A percentile compares a stretch with the other conserved stretches of the same genome.
Evolutionary conservation across 495 filamentous ascomycete species (phyloP).

Genomic region (Arthonia radiata): DNA sequence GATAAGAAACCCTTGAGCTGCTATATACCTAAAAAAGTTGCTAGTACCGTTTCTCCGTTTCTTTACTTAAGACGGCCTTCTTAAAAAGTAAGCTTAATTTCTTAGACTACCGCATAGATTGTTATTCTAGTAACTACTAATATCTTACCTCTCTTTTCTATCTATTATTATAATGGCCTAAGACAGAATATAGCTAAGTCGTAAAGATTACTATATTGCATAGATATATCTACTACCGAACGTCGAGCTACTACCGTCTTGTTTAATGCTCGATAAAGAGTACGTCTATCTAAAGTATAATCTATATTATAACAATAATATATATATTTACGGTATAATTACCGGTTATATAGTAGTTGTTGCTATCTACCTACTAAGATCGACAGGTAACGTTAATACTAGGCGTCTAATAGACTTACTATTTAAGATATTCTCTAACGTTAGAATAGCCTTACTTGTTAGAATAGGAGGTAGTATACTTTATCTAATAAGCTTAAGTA

Average conservation of each 20-base stretch:
- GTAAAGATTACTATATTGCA: constrained; percentile 3
- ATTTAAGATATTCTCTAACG: constrained; percentile 5
- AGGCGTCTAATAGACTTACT: constrained; percentile 3
- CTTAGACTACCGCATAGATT: no score
- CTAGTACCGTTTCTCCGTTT: no score
- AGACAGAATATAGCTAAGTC: constrained; percentile 1
- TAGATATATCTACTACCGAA: constrained; percentile 3
- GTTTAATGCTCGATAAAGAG: constrained; percentile 3
- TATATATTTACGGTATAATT: constrained; percentile 4
- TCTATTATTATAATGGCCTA: constrained; percentile 5
- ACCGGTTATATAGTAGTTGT: constrained; percentile 3
- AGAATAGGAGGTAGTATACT: constrained; percentile 4
- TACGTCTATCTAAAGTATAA: constrained; percentile 1
- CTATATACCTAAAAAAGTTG: no score
- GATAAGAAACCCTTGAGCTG: no score
- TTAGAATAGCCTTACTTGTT: constrained; percentile 4
- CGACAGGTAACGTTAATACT: constrained; percentile 3
- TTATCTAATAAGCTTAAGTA: neutral
- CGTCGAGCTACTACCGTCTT: constrained; percentile 3
- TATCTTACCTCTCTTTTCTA: no score
- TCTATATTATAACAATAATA: constrained; percentile 4
- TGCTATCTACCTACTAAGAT: constrained; percentile 1
- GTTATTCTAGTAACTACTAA: no score
- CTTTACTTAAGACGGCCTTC: no score
- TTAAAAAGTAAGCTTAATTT: no score